Conservation (phyloP, 176 grass and related monocot species). For the Themeda triandra region DNA sequence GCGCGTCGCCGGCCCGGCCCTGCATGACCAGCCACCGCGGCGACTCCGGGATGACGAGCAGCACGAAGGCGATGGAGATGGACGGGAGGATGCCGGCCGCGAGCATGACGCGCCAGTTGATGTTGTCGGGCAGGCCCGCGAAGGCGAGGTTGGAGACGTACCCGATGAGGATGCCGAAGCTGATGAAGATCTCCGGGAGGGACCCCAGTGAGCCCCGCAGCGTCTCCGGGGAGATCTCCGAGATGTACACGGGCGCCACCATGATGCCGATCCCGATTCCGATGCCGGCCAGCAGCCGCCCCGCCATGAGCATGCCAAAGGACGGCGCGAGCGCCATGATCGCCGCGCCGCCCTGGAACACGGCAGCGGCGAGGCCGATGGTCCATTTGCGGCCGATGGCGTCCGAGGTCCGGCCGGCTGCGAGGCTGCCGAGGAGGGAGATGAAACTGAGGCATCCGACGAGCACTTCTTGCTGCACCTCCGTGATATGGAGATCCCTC, state of each 20-base stretch:
- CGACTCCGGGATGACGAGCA: conserved; percentile 70
- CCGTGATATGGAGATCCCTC: conserved; percentile 61
- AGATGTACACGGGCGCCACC: conserved; percentile 77
- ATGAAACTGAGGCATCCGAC: conserved; percentile 74
- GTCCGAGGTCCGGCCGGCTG: conserved; percentile 54
- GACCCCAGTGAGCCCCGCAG: conserved; percentile 57
- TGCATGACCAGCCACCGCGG: conserved; percentile 77
- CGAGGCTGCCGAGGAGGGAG: conserved; percentile 63
- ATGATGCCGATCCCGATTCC: conserved; percentile 73
- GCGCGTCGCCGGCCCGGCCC: conserved; percentile 28
- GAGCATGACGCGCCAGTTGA: conserved; percentile 66
- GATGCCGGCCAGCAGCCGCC: conserved; percentile 61
- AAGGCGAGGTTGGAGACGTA: conserved; percentile 69
- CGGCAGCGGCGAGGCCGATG: conserved; percentile 55
- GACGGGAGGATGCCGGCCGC: conserved; percentile 65
- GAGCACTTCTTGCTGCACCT: conserved; percentile 66
- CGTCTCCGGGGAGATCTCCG: conserved; percentile 61
- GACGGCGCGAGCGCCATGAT: conserved; percentile 68
- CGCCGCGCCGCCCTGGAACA: conserved; percentile 59
- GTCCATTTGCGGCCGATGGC: conserved; percentile 70
- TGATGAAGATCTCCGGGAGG: conserved; percentile 79
- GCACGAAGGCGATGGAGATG: conserved; percentile 53
- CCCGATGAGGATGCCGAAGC: conserved; percentile 68
- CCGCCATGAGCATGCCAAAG: conserved; percentile 56
- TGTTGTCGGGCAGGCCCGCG: conserved; percentile 45